Evolutionary conservation across 1,139 yeast species (phyloP), one percentile per base, ranked within the genome.

Genomic region (Casaregolazyma lundiana): DNA sequence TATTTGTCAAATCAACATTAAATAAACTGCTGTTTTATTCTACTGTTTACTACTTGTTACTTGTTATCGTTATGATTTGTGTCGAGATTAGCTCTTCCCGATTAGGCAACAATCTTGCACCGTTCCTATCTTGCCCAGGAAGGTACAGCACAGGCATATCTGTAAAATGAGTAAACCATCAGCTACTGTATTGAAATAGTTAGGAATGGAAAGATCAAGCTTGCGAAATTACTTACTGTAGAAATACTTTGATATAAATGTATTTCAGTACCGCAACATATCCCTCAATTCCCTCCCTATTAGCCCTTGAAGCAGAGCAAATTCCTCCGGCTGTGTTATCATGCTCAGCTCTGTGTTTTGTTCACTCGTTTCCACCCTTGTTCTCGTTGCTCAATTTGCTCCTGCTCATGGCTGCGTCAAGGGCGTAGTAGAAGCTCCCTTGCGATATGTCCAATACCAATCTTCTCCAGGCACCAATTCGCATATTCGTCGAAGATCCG

Each of bases 381-480:
- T 26, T n/a, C 32, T 26, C 15, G 4, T 26, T 26, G 32, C 15
- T 26, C 32, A 26, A 15, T 26, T 26, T 26, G 32, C 13, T 15
- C 32, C 26, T 20, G 29, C 35, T 13, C 26, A 18, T n/a, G 24
- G 24, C 19, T 21, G 16, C 17, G 24, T 24, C 9, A 38, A 40
- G 4, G 44, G 44, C 9, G 49, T 51, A 9, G 50, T 52, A 2
- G 40, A 49, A 42, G 46, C 48, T 24, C 44, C 48, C 19, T 35
- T 52, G 9, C 50, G 47, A 26, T 52, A 50, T 37, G 44, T 50
- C 17, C 53, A 49, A 17, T 26, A 41, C 19, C 35, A 29, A n/a
- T 15, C 40, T 11, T 16, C 22, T 36, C 19, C 36, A 8, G 32
- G 32, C 13, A 26, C 17, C n/a, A 42, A 42, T 26, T 19, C 29